These are phyloP conservation scores for Polyporus tsugae DNA, from an alignment of 1,284 basidiomycete species.

Conservation along the genomic window DNA sequence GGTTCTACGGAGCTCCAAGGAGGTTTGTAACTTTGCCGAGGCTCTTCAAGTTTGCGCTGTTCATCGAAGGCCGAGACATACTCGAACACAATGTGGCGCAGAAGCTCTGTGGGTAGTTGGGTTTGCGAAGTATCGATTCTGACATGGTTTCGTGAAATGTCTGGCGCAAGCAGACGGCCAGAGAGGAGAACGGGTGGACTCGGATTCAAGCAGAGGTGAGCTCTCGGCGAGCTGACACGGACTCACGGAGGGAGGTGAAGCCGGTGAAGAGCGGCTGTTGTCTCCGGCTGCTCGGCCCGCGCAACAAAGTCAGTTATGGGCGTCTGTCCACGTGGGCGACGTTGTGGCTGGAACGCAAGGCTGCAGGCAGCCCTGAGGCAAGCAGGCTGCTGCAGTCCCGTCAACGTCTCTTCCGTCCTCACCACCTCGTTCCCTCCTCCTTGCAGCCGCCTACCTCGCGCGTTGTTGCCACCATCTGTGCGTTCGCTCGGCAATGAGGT, in stretches of 20 bases:
- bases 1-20: slow-evolving; percentile 25
- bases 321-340: slow-evolving; percentile 20
- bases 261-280: too few relatives aligned
- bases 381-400: neutral
- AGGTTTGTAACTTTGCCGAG: slow-evolving; percentile 26
- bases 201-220: neutral
- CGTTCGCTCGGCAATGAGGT: slow-evolving; percentile 56
- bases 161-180: neutral
- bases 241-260: too few relatives aligned
- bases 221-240: neutral
- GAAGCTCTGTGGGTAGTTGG: slow-evolving; percentile 26
- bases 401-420: neutral
- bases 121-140: neutral
- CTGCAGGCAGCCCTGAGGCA: slow-evolving; percentile 9
- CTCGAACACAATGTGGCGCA: slow-evolving; percentile 22
- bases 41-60: slow-evolving; percentile 6
- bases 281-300: neutral
- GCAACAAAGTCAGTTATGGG: neutral
- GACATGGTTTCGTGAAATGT: neutral
- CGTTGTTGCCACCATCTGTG: neutral
- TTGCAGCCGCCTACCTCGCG: neutral
- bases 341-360: slow-evolving; percentile 22
- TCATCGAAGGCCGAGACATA: slow-evolving; percentile 9
- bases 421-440: neutral
- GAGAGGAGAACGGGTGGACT: neutral